Evolutionary conservation across 768 basidiomycete species (phyloP), one percentile per base, ranked within the genome.

Genomic region (Pleurotus ostreatus): DNA sequence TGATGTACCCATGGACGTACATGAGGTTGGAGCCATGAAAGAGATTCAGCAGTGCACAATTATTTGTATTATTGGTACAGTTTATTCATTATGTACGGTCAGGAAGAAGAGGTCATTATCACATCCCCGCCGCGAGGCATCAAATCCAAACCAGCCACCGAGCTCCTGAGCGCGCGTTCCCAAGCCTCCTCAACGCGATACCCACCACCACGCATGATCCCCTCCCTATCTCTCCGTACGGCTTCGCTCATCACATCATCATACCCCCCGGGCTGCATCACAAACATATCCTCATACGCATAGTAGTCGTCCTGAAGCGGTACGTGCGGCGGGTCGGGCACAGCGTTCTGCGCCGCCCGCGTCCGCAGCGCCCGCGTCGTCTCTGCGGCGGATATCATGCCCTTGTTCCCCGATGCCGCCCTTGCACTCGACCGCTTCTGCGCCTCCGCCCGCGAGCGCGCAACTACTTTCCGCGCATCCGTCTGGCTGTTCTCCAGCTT

Each of bases 141-240:
- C 30, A 90, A 64, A 59, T 90, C 89, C 59, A 94, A 67, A 1
- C 82, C 89, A 38, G 85, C 84, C 20, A 94, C 85, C 4, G 89
- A 86, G 60, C 69, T 82, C 56, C 87, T 74, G 56, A 95, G 66
- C 11, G 90, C 91, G 55, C 92, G 77, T 62, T 88, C 87, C 92
- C 92, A 94, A 44, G 88, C 90, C 66, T 94, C 89, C 59, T 89
- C 84, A 3, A 91, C 75, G 59, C 73, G 77, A 66, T 92, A 95
- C 7, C 93, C 93, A 7, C 92, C 93, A 18, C 84, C 92, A 43
- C 86, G 76, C 86, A 88, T 89, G 61, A 87, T 84, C 12, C 87
- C 88, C 59, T 89, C 89, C 56, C 82, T 71, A 65, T 92, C 90
- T 62, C 81, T 80, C 62, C 88, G 74, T 16, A 92, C 86, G 12